These are phyloP conservation scores for Mycena olivaceomarginata DNA, from an alignment of 768 basidiomycete species.

Conservation along the genomic window DNA sequence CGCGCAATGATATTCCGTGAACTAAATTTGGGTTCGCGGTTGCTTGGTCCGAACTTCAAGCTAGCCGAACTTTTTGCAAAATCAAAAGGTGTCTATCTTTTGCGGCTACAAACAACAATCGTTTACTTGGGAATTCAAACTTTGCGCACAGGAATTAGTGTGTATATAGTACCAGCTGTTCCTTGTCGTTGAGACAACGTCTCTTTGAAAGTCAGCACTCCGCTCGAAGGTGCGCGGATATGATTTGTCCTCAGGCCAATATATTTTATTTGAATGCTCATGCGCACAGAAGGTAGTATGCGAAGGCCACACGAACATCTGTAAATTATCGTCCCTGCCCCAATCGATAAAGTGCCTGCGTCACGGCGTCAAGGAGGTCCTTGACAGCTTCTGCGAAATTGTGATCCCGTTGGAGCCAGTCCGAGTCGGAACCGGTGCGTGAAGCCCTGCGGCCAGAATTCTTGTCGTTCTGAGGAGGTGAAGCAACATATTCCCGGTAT, in stretches of 20 bases:
- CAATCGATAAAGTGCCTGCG: background rate
- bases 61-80: too few species aligned
- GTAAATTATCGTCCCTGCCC: background rate
- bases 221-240: too few species aligned
- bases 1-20: too few species aligned
- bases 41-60: too few species aligned
- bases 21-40: too few species aligned
- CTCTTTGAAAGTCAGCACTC: too few species aligned
- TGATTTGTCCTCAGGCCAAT: too few species aligned
- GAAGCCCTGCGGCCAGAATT: background rate
- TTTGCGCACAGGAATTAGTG: background rate
- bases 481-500: background rate
- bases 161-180: constrained; percentile 6
- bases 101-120: too few species aligned
- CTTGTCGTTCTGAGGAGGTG: background rate
- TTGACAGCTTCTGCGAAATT: constrained; percentile 6
- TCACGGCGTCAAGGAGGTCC: background rate
- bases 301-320: background rate
- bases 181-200: too few species aligned
- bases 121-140: too few species aligned
- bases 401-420: background rate
- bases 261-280: too few species aligned
- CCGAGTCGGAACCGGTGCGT: background rate
- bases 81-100: too few species aligned
- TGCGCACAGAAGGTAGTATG: background rate